Percentiles rank a stretch among this genome's conserved stretches.
Evolutionary conservation across 306 rosid species (phyloP).

Genomic region (Dalbergia oliveri): DNA sequence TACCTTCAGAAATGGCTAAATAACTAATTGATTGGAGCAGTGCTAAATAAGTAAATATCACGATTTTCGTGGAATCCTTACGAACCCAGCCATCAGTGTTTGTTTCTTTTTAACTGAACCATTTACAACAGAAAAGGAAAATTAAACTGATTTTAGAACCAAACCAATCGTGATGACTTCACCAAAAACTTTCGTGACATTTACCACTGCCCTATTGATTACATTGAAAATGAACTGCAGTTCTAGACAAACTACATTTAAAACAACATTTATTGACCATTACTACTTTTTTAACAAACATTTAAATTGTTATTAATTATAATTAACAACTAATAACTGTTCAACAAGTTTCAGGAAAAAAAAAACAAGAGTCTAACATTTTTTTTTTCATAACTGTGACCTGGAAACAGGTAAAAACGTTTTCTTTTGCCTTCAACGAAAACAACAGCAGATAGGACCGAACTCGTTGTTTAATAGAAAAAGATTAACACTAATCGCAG

Average conservation of each 20-base stretch:
- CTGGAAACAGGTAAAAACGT: not conserved
- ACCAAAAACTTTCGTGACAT: not conserved
- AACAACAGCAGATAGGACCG: not conserved
- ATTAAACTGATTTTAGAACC: not conserved
- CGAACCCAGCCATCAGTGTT: not conserved
- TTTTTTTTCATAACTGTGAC: not conserved
- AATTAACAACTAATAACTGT: not conserved
- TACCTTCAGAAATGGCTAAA: not conserved
- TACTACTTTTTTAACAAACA: not conserved
- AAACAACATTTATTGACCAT: not conserved
- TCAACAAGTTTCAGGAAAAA: not conserved
- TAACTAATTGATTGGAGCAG: not conserved
- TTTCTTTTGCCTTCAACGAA: not conserved
- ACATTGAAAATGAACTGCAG: not conserved
- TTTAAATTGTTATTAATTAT: not conserved
- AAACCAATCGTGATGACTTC: not conserved
- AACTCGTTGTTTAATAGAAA: not conserved
- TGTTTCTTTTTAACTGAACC: not conserved
- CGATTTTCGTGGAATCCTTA: not conserved
- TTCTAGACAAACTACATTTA: not conserved
- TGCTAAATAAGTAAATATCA: not conserved
- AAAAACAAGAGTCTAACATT: not conserved
- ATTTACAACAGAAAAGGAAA: not conserved
- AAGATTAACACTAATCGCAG: not conserved
- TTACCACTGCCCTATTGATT: not conserved